These are phyloP conservation scores for Pyropia yezoensis DNA, from an alignment of 23 red algal species.

Conservation along the genomic window DNA sequence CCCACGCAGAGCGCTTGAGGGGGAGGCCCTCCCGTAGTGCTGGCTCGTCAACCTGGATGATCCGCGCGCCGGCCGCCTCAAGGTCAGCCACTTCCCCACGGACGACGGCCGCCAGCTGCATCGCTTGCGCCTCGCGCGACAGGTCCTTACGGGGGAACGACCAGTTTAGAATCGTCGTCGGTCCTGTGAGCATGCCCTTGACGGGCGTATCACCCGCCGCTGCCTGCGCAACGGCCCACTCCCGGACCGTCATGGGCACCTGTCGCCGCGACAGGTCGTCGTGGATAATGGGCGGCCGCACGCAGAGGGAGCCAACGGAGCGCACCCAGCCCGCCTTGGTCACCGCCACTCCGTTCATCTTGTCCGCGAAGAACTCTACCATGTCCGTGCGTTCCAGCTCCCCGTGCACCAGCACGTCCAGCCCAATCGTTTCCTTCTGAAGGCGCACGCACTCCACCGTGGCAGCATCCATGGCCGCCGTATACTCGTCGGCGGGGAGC, in stretches of 20 bases:
- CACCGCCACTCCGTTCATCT: constrained; percentile 70
- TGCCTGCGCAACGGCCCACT: constrained; percentile 62
- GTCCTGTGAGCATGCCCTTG: constrained; percentile 93
- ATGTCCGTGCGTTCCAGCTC: constrained; percentile 90
- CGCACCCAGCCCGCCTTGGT: constrained; percentile 85
- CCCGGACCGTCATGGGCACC: constrained; percentile 64
- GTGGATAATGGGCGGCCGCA: constrained; percentile 79
- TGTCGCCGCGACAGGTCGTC: constrained; percentile 66
- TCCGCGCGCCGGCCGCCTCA: constrained; percentile 47
- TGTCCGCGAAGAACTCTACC: constrained; percentile 91
- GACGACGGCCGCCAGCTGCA: constrained; percentile 68
- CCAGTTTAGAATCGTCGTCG: constrained; percentile 85
- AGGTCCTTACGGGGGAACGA: constrained; percentile 83
- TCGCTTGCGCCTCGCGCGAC: constrained; percentile 59
- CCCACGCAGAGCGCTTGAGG: constrained; percentile 48
- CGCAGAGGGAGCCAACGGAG: constrained; percentile 70
- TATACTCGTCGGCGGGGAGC: constrained; percentile 50
- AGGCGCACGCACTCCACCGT: constrained; percentile 38
- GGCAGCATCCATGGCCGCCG: constrained; percentile 35
- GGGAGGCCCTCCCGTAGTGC: constrained; percentile 87
- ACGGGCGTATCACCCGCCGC: constrained; percentile 51
- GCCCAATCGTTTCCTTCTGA: constrained; percentile 46
- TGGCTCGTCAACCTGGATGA: constrained; percentile 90
- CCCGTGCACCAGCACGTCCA: constrained; percentile 90
- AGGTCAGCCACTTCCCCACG: constrained; percentile 81